These are phyloP conservation scores for Fonsecaea nubica DNA, from an alignment of 2,329 filamentous ascomycete species.

Conservation along the genomic window DNA sequence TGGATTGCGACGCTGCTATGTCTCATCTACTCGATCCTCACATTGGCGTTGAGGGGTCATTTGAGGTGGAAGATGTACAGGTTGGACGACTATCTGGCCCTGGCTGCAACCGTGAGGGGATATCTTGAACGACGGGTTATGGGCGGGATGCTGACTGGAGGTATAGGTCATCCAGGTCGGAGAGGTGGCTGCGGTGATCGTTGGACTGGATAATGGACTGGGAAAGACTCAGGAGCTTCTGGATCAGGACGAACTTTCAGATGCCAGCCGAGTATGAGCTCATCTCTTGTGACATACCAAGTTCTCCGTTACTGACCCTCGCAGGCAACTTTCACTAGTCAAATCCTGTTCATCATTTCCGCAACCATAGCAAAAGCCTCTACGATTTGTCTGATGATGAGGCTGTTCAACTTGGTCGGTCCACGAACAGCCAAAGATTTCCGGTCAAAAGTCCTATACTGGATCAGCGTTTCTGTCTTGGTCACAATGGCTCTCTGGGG, in stretches of 20 bases:
- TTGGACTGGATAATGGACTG: conserved; percentile 40
- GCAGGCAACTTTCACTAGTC: conserved; percentile 27
- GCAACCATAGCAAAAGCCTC: conserved; percentile 43
- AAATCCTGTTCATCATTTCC: conserved; percentile 42
- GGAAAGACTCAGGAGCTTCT: conserved; percentile 37
- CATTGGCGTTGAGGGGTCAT: conserved; percentile 30
- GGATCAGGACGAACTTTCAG: conserved; percentile 19
- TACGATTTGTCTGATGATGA: conserved; percentile 42
- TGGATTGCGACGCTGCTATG: conserved; percentile 37
- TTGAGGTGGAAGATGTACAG: conserved; percentile 35
- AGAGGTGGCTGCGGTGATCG: conserved; percentile 40
- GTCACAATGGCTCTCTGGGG: conserved; percentile 35
- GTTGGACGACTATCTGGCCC: conserved; percentile 33
- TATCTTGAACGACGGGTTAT: neutral
- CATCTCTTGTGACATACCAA: neutral
- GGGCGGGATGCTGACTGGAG: neutral
- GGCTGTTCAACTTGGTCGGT: conserved; percentile 39
- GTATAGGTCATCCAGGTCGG: conserved; percentile 38
- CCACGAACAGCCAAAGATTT: conserved; percentile 25
- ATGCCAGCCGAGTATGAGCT: conserved; percentile 29
- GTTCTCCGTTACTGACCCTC: neutral
- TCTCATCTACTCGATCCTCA: conserved; percentile 36
- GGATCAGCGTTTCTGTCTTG: conserved; percentile 31
- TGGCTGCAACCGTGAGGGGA: conserved; percentile 29
- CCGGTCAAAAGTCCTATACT: conserved; percentile 38